Conservation (phyloP, 768 basidiomycete species). For the Mrakia blollopis region DNA sequence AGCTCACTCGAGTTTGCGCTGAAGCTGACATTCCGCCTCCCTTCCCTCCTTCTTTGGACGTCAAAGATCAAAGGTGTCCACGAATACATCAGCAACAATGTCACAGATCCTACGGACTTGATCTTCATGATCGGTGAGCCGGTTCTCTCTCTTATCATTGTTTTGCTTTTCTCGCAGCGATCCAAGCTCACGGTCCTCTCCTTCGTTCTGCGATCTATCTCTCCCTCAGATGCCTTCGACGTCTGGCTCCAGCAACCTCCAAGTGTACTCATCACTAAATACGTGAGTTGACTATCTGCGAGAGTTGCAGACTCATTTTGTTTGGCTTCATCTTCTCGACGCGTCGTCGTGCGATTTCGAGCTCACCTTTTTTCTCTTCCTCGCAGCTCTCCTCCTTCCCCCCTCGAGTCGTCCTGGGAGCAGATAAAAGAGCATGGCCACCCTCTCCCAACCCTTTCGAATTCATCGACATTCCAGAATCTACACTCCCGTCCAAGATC, state of each 20-base stretch:
- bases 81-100: slow-evolving; percentile 12
- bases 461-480: slow-evolving; percentile 5
- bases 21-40: not conserved
- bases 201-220: not conserved
- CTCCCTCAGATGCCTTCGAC: not conserved
- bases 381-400: not conserved
- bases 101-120: not conserved
- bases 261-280: not conserved
- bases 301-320: no score
- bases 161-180: not conserved
- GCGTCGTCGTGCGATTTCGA: not conserved
- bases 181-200: not conserved
- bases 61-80: slow-evolving; percentile 18
- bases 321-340: not conserved
- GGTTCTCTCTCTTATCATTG: not conserved
- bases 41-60: not conserved
- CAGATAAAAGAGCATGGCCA: slow-evolving; percentile 22
- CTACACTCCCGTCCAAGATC: not conserved
- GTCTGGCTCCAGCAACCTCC: slow-evolving; percentile 27
- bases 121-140: slow-evolving; percentile 19
- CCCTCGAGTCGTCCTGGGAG: not conserved
- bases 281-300: not conserved
- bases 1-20: not conserved
- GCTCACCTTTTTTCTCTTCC: not conserved
- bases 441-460: slow-evolving; percentile 11